Conservation (phyloP, 805 yeast species). For the Teunomyces panamensis region DNA sequence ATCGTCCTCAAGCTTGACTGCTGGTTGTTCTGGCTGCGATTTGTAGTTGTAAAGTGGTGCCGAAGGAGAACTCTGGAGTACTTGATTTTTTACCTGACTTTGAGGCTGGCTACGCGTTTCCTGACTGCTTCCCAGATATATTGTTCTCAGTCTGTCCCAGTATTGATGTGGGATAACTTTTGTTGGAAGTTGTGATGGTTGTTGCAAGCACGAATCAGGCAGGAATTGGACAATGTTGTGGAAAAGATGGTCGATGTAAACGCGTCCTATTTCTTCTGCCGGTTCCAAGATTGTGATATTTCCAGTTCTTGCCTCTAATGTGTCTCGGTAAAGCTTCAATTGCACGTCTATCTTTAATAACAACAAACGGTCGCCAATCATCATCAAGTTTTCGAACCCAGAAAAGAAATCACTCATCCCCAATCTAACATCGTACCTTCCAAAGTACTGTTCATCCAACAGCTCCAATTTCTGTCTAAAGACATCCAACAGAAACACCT, state of each 20-base stretch:
- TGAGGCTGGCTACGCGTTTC: background rate
- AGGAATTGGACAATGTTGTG: background rate
- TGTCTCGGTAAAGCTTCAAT: constrained; percentile 11
- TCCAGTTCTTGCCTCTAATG: constrained; percentile 11
- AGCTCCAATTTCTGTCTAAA: constrained; percentile 9
- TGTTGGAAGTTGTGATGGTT: background rate
- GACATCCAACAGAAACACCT: constrained; percentile 14
- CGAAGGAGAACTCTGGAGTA: background rate
- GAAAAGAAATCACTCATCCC: background rate
- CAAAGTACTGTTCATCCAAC: constrained; percentile 5
- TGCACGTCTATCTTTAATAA: constrained; percentile 6
- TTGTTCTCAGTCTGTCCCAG: background rate
- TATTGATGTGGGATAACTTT: background rate
- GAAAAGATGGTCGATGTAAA: background rate
- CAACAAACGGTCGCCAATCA: constrained; percentile 5
- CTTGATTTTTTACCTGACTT: background rate
- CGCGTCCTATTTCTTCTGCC: background rate
- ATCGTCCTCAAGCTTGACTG: background rate
- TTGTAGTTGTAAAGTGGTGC: background rate
- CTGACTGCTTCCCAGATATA: background rate
- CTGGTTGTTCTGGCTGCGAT: constrained; percentile 1
- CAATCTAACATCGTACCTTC: constrained; percentile 2
- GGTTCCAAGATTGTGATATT: background rate
- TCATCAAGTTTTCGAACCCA: constrained; percentile 2
- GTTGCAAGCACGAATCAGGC: constrained; percentile 3